Conservation (phyloP, 208 protist species). For the Phytomonas francai region DNA sequence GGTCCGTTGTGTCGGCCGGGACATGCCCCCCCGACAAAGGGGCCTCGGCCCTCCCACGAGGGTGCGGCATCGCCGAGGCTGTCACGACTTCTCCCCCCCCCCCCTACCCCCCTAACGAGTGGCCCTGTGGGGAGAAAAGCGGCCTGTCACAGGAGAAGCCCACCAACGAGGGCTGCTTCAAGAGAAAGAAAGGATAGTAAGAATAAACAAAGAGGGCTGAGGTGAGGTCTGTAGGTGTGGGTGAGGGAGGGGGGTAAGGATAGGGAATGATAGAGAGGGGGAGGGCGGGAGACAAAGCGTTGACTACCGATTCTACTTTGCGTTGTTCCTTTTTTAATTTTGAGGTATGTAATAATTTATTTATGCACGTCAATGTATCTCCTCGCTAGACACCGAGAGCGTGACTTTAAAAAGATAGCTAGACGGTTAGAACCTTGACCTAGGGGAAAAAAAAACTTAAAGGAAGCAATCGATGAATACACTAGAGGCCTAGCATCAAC, state of each 20-base stretch:
- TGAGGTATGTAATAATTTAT: not conserved
- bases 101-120: too few relatives aligned
- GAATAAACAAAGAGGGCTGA: too few relatives aligned
- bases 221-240: too few relatives aligned
- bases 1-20: conserved; percentile 4
- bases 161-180: too few relatives aligned
- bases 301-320: not conserved
- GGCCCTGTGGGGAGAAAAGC: too few relatives aligned
- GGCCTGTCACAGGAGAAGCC: too few relatives aligned
- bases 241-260: too few relatives aligned
- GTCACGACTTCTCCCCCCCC: not conserved
- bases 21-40: conserved; percentile 3
- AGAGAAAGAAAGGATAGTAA: too few relatives aligned
- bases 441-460: not conserved
- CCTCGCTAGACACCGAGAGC: not conserved
- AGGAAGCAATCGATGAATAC: not conserved
- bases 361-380: not conserved
- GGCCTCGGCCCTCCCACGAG: not conserved
- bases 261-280: too few relatives aligned
- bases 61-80: not conserved
- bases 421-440: not conserved
- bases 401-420: not conserved
- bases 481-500: not conserved
- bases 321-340: too few relatives aligned
- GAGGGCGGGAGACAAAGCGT: not conserved